phyloP scores from a whole-genome alignment of 805 yeast species.

The Clavispora phyllophila region DNA sequence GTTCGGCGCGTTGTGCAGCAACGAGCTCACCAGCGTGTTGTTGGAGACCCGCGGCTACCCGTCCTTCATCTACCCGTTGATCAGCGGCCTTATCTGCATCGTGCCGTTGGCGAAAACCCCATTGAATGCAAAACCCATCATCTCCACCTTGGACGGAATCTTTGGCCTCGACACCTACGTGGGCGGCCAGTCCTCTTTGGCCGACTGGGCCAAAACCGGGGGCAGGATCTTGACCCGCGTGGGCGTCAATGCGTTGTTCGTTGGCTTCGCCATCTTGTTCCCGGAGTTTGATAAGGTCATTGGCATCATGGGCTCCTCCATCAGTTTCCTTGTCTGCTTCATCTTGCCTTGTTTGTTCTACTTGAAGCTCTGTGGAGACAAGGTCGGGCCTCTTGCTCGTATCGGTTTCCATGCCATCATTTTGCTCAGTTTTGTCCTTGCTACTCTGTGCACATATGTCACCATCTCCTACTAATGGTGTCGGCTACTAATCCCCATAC shows the following conservation, averaged over 20 bases:
- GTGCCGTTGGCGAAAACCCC: constrained; percentile 85
- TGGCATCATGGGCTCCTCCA: constrained; percentile 75
- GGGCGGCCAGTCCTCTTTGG: constrained; percentile 9
- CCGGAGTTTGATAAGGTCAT: constrained; percentile 80
- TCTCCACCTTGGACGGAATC: constrained; percentile 61
- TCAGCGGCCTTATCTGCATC: constrained; percentile 70
- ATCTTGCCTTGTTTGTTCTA: constrained; percentile 75
- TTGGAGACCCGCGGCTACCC: constrained; percentile 47
- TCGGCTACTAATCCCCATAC: too few relatives aligned
- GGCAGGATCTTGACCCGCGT: constrained; percentile 22
- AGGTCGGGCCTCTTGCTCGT: constrained; percentile 11
- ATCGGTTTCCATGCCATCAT: constrained; percentile 8
- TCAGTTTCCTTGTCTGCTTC: constrained; percentile 75
- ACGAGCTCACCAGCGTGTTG: constrained; percentile 49
- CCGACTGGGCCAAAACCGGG: neutral
- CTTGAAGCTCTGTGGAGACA: constrained; percentile 20
- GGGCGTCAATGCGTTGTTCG: constrained; percentile 53
- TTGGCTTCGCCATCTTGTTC: constrained; percentile 55
- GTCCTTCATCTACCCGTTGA: constrained; percentile 38
- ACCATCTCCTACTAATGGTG: constrained; percentile 12
- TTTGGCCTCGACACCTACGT: constrained; percentile 26
- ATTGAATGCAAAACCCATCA: constrained; percentile 74
- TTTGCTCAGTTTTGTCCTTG: constrained; percentile 10
- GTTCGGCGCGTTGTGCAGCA: constrained; percentile 48
- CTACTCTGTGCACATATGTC: constrained; percentile 17